Conservation (phyloP, 306 rosid species). For the Cicer arietinum region DNA sequence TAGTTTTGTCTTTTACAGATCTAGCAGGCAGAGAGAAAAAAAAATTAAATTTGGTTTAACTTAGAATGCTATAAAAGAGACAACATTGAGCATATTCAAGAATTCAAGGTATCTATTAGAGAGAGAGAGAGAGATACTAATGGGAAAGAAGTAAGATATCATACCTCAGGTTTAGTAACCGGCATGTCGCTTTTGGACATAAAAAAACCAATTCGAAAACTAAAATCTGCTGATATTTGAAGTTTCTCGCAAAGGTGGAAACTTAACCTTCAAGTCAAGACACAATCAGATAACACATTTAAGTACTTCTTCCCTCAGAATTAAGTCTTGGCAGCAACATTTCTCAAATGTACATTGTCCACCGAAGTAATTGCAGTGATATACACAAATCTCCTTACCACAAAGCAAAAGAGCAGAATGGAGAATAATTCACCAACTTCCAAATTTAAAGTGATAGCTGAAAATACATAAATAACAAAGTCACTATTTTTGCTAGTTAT, state of each 20-base stretch:
- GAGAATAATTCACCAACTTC: slow-evolving; percentile 35
- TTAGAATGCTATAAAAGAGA: slow-evolving; percentile 9
- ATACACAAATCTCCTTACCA: slow-evolving; percentile 35
- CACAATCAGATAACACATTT: slow-evolving; percentile 36
- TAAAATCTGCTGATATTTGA: slow-evolving; percentile 23
- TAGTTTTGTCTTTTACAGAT: not conserved
- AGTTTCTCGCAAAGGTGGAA: slow-evolving; percentile 19
- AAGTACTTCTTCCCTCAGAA: slow-evolving; percentile 8
- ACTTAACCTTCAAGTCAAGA: slow-evolving; percentile 32
- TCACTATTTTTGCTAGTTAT: slow-evolving; percentile 18
- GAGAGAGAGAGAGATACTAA: not conserved
- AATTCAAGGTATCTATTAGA: not conserved
- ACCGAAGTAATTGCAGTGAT: slow-evolving; percentile 30
- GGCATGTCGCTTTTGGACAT: slow-evolving; percentile 87
- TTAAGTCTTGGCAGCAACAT: slow-evolving; percentile 23
- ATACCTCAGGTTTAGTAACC: slow-evolving; percentile 86
- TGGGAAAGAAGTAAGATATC: slow-evolving; percentile 21
- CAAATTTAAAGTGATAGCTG: slow-evolving; percentile 15
- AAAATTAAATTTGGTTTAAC: slow-evolving; percentile 1
- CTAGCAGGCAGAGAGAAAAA: not conserved
- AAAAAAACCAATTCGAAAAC: slow-evolving; percentile 47
- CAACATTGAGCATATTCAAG: not conserved
- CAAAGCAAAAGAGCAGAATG: slow-evolving; percentile 21
- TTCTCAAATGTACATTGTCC: slow-evolving; percentile 35
- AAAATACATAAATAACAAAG: slow-evolving; percentile 26